Percentiles rank a stretch among this genome's conserved stretches.
Conservation (phyloP, 306 rosid genomes). For the Begonia fuchsioides region DNA sequence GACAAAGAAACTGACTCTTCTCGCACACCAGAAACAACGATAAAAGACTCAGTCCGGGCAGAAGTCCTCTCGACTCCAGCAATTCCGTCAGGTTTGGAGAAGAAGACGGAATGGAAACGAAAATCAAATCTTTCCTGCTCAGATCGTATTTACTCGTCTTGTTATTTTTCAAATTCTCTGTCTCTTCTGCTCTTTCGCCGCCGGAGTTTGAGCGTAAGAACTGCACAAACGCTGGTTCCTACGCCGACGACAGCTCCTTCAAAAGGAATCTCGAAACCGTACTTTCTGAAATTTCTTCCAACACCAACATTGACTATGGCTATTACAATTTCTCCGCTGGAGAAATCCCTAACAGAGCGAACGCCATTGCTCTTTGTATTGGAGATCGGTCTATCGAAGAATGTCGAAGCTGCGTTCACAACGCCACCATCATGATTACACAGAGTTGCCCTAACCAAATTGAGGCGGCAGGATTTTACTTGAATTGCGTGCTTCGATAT, state of each 20-base stretch:
- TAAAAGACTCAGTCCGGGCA: no score
- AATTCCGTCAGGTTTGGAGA: no score
- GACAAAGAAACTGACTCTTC: no score
- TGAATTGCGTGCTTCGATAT: slow-evolving; percentile 28
- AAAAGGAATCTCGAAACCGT: slow-evolving; percentile 3
- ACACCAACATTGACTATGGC: slow-evolving; percentile 1
- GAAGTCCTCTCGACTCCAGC: no score
- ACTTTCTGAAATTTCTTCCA: slow-evolving; percentile 3
- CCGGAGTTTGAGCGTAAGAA: background rate
- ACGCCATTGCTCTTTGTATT: slow-evolving; percentile 27
- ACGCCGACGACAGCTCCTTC: slow-evolving; percentile 2
- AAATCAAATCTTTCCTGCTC: background rate
- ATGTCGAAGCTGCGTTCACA: slow-evolving; percentile 27
- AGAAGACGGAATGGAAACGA: background rate
- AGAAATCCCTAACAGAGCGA: background rate
- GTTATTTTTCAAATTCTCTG: no score
- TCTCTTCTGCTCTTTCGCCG: background rate
- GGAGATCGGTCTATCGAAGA: slow-evolving; percentile 18
- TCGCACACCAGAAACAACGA: no score
- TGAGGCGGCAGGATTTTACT: slow-evolving; percentile 35
- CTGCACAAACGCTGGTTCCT: background rate
- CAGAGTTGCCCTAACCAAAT: slow-evolving; percentile 20
- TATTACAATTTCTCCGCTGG: slow-evolving; percentile 9
- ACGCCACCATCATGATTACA: slow-evolving; percentile 12
- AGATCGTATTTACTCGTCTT: background rate